A percentile compares a stretch with the other conserved stretches of the same genome.
These are phyloP conservation scores for Rachicladosporium sp. DNA, from an alignment of 2,329 filamentous ascomycete species.

Conservation along the genomic window DNA sequence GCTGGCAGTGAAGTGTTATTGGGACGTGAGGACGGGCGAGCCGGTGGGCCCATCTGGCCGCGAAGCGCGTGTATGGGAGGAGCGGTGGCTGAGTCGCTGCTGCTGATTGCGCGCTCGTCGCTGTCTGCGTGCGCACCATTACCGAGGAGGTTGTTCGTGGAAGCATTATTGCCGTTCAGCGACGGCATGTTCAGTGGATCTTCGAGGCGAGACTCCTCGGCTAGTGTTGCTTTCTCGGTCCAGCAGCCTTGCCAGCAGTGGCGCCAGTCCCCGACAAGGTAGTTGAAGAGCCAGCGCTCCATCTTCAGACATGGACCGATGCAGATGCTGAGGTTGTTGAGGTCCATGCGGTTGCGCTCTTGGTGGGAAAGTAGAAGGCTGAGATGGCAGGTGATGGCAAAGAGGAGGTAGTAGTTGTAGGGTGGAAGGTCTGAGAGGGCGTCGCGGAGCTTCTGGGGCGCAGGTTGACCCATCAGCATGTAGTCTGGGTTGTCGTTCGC, in stretches of 20 bases:
- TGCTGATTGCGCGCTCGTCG: constrained; percentile 11
- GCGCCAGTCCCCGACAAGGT: constrained; percentile 88
- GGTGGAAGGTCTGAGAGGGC: constrained; percentile 89
- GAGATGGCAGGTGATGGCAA: constrained; percentile 92
- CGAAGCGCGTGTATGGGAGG: constrained; percentile 1
- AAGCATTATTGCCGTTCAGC: constrained; percentile 1
- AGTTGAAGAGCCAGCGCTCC: constrained; percentile 88
- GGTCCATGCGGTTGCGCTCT: constrained; percentile 97
- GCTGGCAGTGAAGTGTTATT: background rate
- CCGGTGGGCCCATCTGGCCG: background rate
- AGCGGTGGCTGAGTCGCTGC: constrained; percentile 6
- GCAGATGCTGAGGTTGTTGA: constrained; percentile 88
- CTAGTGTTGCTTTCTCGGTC: constrained; percentile 70
- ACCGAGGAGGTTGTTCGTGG: constrained; percentile 6
- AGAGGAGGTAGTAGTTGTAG: constrained; percentile 95
- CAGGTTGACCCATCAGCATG: constrained; percentile 42
- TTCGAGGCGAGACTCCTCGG: constrained; percentile 38
- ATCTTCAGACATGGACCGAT: constrained; percentile 97
- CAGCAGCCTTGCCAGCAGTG: constrained; percentile 95
- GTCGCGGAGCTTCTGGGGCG: constrained; percentile 76
- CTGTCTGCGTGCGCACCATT: constrained; percentile 5
- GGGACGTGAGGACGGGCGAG: background rate
- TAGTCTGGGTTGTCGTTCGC: constrained; percentile 67
- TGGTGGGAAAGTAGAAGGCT: constrained; percentile 82
- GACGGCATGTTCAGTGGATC: constrained; percentile 5